Conservation (phyloP, 129 eudicot species). For the Flaveria ramosissima region DNA sequence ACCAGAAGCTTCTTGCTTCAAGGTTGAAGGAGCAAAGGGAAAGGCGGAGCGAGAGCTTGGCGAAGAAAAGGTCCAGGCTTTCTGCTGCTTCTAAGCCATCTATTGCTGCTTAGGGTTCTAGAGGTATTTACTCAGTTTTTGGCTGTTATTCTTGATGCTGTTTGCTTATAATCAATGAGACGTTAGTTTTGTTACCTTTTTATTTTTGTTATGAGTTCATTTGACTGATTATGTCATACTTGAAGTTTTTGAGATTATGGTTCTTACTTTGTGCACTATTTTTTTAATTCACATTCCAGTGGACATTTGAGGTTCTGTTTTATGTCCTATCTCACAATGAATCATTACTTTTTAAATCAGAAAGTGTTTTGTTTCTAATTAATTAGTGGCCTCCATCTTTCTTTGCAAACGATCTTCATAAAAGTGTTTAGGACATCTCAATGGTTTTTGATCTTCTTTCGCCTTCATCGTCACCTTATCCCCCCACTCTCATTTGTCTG, state of each 20-base stretch:
- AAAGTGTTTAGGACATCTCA: too few species aligned
- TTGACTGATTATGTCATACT: slow-evolving; percentile 13
- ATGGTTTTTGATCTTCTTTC: too few species aligned
- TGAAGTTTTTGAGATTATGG: slow-evolving; percentile 13
- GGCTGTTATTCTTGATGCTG: slow-evolving; percentile 19
- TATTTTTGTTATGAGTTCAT: slow-evolving; percentile 20
- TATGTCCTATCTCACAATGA: too few species aligned
- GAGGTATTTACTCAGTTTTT: slow-evolving; percentile 23
- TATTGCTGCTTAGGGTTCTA: slow-evolving; percentile 40
- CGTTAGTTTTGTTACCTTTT: slow-evolving; percentile 6
- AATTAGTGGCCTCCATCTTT: too few species aligned
- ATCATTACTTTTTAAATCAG: too few species aligned
- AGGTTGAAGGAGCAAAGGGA: slow-evolving; percentile 87
- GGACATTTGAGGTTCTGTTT: too few species aligned
- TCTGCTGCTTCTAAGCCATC: slow-evolving; percentile 81
- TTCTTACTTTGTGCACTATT: not conserved
- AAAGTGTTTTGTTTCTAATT: too few species aligned
- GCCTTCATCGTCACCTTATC: too few species aligned
- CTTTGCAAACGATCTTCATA: too few species aligned
- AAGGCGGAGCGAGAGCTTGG: slow-evolving; percentile 81
- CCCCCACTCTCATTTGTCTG: too few species aligned
- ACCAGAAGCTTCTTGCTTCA: slow-evolving; percentile 81
- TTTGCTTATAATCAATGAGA: slow-evolving; percentile 9
- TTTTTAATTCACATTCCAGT: not conserved
- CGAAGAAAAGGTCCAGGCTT: slow-evolving; percentile 76